Evolutionary conservation across 2,329 filamentous ascomycete species (phyloP).

Genomic region (Ophiostoma perfectum): DNA sequence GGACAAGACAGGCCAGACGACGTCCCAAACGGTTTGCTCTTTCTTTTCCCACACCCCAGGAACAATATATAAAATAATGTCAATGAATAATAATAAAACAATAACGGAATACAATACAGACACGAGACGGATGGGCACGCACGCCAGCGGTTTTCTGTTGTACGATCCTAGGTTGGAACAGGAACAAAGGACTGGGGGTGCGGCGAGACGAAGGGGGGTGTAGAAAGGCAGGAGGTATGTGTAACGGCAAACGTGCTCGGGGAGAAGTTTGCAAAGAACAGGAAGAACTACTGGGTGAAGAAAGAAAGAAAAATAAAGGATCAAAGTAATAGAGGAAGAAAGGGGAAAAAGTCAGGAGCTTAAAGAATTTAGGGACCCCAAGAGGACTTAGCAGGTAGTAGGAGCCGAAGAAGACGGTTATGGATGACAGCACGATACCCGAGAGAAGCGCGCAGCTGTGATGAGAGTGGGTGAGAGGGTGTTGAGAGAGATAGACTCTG

Average conservation of each 20-base stretch:
- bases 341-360: background rate
- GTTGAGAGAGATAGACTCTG: too few species aligned
- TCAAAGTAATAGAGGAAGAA: background rate
- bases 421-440: too few species aligned
- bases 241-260: too few species aligned
- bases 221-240: background rate
- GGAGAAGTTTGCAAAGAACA: too few species aligned
- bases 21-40: background rate
- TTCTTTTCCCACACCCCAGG: background rate
- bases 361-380: background rate
- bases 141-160: constrained; percentile 8
- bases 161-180: background rate
- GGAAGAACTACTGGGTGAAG: background rate
- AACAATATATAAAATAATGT: background rate
- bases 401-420: background rate
- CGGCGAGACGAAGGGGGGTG: background rate
- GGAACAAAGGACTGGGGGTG: background rate
- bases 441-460: too few species aligned
- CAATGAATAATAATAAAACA: background rate
- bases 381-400: background rate
- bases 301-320: background rate
- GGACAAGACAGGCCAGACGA: background rate
- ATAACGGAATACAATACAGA: background rate
- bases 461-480: too few species aligned
- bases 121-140: background rate